Conservation (phyloP, 1,284 basidiomycete species). For the Bothia castanella region DNA sequence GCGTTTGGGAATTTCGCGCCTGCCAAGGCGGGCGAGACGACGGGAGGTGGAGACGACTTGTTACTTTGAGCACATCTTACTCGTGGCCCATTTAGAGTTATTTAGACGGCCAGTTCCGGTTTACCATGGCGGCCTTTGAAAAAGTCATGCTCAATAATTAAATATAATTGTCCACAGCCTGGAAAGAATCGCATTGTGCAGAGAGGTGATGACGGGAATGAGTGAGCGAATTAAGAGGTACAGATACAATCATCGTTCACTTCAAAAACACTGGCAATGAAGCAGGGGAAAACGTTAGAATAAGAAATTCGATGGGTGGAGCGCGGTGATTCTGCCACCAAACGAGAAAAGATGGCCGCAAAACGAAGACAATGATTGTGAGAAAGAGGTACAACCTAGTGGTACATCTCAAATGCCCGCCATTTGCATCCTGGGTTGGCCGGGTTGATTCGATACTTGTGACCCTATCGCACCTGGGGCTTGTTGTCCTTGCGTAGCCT, state of each 20-base stretch:
- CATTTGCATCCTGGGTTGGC: conserved; percentile 34
- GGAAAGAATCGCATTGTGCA: conserved; percentile 23
- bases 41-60: conserved; percentile 48
- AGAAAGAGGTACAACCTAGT: conserved; percentile 3
- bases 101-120: no score
- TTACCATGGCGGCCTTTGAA: no score
- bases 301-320: conserved; percentile 15
- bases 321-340: conserved; percentile 7
- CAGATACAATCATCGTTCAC: conserved; percentile 40
- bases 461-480: conserved; percentile 31
- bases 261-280: conserved; percentile 31
- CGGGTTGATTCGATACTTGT: conserved; percentile 26
- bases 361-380: conserved; percentile 12
- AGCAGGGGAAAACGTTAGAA: conserved; percentile 19
- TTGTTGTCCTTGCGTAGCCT: conserved; percentile 28
- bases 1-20: conserved; percentile 47
- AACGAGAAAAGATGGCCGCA: conserved; percentile 16
- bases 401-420: conserved; percentile 33
- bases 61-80: conserved; percentile 38
- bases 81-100: no score
- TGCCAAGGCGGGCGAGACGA: conserved; percentile 17
- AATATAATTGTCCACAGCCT: conserved; percentile 19
- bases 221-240: conserved; percentile 35
- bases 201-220: conserved; percentile 19
- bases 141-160: conserved; percentile 1